Percentiles rank a stretch among this genome's conserved stretches.
These are phyloP conservation scores for Chaetomium cochliodes DNA, from an alignment of 495 filamentous ascomycete genomes.

Conservation along the genomic window DNA sequence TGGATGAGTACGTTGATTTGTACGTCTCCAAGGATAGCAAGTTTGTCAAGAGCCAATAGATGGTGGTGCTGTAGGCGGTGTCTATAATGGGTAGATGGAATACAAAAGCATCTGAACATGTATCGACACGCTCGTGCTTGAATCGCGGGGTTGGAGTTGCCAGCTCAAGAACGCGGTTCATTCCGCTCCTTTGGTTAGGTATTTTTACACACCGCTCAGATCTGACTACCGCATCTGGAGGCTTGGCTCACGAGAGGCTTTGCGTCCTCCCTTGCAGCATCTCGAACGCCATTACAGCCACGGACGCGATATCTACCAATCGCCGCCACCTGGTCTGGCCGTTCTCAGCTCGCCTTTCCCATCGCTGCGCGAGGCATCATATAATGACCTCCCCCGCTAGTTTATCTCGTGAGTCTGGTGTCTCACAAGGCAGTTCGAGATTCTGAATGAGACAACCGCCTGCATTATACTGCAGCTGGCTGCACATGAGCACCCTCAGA, in stretches of 20 bases:
- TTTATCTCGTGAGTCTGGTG: neutral
- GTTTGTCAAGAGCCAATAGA: constrained; percentile 41
- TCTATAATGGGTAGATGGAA: constrained; percentile 11
- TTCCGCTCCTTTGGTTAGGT: too few relatives aligned
- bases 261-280: neutral
- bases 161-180: too few relatives aligned
- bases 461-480: neutral
- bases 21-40: constrained; percentile 67
- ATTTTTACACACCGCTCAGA: too few relatives aligned
- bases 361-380: neutral
- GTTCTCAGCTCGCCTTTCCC: neutral
- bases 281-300: constrained; percentile 4
- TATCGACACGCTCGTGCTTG: too few relatives aligned
- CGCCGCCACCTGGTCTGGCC: neutral
- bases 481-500: neutral
- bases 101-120: neutral
- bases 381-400: neutral
- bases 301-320: constrained; percentile 1
- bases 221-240: too few relatives aligned
- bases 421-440: neutral
- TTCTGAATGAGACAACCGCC: too few relatives aligned
- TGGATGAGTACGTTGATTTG: constrained; percentile 92
- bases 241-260: neutral
- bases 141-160: too few relatives aligned
- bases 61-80: neutral